Evolutionary conservation across 148 eudicot species (phyloP).

Genomic region (Oxyria digyna): DNA sequence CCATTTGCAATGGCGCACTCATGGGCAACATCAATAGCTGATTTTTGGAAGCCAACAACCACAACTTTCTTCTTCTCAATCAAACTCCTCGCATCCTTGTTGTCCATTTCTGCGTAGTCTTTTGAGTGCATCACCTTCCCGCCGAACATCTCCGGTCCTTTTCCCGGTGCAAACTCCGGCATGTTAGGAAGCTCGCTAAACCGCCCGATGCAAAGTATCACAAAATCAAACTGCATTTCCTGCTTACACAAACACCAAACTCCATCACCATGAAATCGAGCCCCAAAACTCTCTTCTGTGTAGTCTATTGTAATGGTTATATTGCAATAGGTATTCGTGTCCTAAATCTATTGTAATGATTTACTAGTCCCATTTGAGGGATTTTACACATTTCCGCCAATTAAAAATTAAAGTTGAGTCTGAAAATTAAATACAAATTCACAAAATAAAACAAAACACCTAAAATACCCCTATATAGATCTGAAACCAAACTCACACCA

Average conservation of each 20-base stretch:
- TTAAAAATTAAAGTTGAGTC: no score
- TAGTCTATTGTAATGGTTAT: no score
- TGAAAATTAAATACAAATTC: no score
- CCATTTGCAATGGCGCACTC: constrained; percentile 50
- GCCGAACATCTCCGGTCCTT: constrained; percentile 43
- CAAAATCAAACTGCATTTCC: constrained; percentile 37
- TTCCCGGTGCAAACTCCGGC: constrained; percentile 42
- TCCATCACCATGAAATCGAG: no score
- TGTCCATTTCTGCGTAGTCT: constrained; percentile 41
- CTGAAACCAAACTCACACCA: no score
- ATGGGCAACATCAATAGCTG: constrained; percentile 57
- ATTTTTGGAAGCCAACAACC: constrained; percentile 57
- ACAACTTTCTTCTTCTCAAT: constrained; percentile 38
- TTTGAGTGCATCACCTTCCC: constrained; percentile 59
- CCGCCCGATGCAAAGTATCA: constrained; percentile 47
- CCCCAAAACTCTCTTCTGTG: no score
- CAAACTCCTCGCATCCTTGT: constrained; percentile 20
- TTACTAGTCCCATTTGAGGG: no score
- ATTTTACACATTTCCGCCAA: no score
- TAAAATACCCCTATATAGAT: no score
- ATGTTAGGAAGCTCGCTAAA: constrained; percentile 46
- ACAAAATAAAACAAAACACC: no score
- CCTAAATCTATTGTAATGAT: no score
- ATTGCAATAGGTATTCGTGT: no score
- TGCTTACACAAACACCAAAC: background rate